Conservation (phyloP, 2,329 filamentous ascomycete genomes). For the Diaporthe sp. region DNA sequence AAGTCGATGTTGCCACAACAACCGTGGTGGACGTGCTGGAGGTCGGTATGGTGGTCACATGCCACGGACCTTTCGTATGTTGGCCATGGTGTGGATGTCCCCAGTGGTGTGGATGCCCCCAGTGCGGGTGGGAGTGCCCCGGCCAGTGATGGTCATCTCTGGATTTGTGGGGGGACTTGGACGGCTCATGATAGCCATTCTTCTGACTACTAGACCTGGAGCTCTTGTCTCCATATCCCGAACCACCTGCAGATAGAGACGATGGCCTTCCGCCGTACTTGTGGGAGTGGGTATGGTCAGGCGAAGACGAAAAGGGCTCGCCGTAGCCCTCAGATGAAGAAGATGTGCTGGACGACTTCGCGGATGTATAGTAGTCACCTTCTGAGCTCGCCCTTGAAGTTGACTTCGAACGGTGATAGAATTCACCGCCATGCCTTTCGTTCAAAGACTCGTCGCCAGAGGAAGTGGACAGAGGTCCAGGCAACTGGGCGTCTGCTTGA, state of each 20-base stretch:
- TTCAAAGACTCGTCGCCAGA: not conserved
- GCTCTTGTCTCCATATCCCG: not conserved
- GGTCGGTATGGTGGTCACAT: not conserved
- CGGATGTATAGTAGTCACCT: not conserved
- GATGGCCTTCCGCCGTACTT: not conserved
- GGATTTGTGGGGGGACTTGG: not conserved
- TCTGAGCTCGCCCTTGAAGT: not conserved
- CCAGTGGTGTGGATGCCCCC: not conserved
- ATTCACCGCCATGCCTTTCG: not conserved
- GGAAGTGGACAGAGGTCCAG: not conserved
- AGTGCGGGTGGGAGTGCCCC: not conserved
- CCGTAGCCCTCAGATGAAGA: not conserved
- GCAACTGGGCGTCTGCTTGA: not conserved
- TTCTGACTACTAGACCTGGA: not conserved
- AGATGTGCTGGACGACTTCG: not conserved
- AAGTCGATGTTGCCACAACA: not conserved
- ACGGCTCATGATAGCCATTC: not conserved
- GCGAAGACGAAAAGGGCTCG: not conserved
- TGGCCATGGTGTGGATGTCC: not conserved
- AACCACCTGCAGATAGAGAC: not conserved
- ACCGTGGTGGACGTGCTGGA: conserved; percentile 5
- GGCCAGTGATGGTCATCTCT: conserved; percentile 5
- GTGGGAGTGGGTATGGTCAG: not conserved
- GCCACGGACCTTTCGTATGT: not conserved
- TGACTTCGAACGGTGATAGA: not conserved